Evolutionary conservation across 805 yeast genomes (phyloP), one percentile per base, ranked within the genome.

Genomic region (Metschnikowia amazonensis): DNA sequence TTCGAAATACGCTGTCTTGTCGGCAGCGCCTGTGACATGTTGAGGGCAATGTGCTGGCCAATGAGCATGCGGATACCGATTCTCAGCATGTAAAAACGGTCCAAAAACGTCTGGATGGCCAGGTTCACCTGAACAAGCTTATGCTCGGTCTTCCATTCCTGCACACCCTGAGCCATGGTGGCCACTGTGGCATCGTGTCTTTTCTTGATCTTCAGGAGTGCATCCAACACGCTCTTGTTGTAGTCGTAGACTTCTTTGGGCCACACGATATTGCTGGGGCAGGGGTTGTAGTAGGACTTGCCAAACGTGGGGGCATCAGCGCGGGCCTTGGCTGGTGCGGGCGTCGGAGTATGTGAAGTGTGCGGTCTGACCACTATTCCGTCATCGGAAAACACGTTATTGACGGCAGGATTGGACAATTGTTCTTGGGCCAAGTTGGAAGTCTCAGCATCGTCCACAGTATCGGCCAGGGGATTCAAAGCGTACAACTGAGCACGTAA

Each of bases 161-260:
- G 84, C 7, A 89, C 95, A 29, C 96, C 97, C 53, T 87, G 88
- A 0, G 96, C 96, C 59, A 89, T 83, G 0, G 96, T 88, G 13
- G 95, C 83, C 14, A 89, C 96, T 0, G 95, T 90, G 7, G 96
- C 95, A 64, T 89, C 96, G 63, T 89, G 97, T 28, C 96, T 72
- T 52, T 77, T 79, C 60, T 89, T 89, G 64, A 89, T 89, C 49
- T 75, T 79, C 42, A 79, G 76, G 49, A 89, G 70, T 0, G 86
- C 71, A 33, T 82, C 82, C 36, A 82, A 79, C 9, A 88, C 92
- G 11, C 62, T 52, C 57, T 77, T 77, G 63, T 86, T 89, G 66
- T 84, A 89, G 48, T 78, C 79, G 53, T 77, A 77, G 28, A 86
- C 86, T 56, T 84, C 94, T 36, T 77, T 72, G 13, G 95, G 89